phyloP scores from a whole-genome alignment of 371 early-diverging fungal genomes.

The Rhizopus sp. region DNA sequence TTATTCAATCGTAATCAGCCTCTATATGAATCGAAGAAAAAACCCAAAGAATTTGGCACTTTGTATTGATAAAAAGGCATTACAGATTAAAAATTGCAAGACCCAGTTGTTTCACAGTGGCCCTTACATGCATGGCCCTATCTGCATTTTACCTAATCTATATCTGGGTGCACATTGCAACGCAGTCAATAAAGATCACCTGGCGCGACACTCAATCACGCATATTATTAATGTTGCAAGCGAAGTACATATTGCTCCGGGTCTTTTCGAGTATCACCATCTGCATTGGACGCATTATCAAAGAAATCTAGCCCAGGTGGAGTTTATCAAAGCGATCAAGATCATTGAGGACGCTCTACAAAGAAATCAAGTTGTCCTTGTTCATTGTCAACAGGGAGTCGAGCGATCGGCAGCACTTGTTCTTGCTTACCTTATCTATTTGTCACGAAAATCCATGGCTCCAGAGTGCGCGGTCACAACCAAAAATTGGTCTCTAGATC shows the following conservation, averaged over 20 bases:
- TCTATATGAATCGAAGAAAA: slow-evolving; percentile 7
- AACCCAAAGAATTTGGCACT: slow-evolving; percentile 11
- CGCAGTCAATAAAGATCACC: slow-evolving; percentile 41
- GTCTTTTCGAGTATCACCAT: slow-evolving; percentile 27
- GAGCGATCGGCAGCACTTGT: slow-evolving; percentile 38
- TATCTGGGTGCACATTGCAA: slow-evolving; percentile 72
- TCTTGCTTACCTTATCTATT: slow-evolving; percentile 29
- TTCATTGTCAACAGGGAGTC: slow-evolving; percentile 36
- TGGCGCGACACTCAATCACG: slow-evolving; percentile 49
- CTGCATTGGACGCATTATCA: slow-evolving; percentile 37
- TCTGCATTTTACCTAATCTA: slow-evolving; percentile 64
- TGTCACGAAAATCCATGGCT: slow-evolving; percentile 13
- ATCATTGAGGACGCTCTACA: slow-evolving; percentile 19
- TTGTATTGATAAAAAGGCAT: slow-evolving; percentile 9
- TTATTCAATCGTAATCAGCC: neutral
- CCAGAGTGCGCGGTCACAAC: neutral
- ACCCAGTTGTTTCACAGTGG: neutral
- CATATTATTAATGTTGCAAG: slow-evolving; percentile 75
- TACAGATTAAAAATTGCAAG: neutral
- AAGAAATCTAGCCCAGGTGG: slow-evolving; percentile 23
- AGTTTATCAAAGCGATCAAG: slow-evolving; percentile 29
- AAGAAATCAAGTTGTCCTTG: slow-evolving; percentile 14
- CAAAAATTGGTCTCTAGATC: slow-evolving; percentile 20
- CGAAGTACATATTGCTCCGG: slow-evolving; percentile 45
- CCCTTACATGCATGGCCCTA: slow-evolving; percentile 51